A percentile compares a stretch with the other conserved stretches of the same genome.
Evolutionary conservation across 2,329 filamentous ascomycete genomes (phyloP).

Genomic region (Apiospora marii): DNA sequence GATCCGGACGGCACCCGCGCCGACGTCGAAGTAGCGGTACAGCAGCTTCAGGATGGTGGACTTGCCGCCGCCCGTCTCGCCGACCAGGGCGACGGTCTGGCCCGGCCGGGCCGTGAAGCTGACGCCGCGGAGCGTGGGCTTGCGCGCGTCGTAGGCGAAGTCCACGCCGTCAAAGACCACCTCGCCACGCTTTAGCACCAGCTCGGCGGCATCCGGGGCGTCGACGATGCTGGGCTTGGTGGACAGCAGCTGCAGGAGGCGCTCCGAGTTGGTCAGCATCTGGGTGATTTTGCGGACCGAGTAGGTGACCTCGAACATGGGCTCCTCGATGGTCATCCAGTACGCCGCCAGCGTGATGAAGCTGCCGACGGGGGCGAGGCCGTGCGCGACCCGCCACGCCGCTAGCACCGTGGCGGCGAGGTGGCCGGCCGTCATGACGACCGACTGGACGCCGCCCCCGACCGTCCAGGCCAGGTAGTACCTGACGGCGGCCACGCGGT

Average conservation of each 20-base stretch:
- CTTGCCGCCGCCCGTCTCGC: slow-evolving; percentile 59
- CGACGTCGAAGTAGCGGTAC: slow-evolving; percentile 66
- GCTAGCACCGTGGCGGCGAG: slow-evolving; percentile 12
- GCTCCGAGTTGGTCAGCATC: slow-evolving; percentile 71
- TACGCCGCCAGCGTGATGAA: slow-evolving; percentile 17
- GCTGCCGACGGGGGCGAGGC: background rate
- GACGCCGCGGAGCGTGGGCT: slow-evolving; percentile 49
- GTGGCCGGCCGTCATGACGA: slow-evolving; percentile 17
- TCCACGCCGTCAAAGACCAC: slow-evolving; percentile 62
- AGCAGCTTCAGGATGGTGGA: slow-evolving; percentile 66
- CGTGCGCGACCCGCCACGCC: background rate
- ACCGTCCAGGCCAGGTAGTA: slow-evolving; percentile 31
- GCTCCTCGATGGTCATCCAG: background rate
- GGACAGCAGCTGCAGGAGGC: slow-evolving; percentile 63
- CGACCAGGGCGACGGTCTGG: slow-evolving; percentile 55
- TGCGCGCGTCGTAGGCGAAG: slow-evolving; percentile 61
- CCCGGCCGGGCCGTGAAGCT: slow-evolving; percentile 52
- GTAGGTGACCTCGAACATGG: slow-evolving; percentile 43
- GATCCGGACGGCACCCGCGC: slow-evolving; percentile 59
- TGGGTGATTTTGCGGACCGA: slow-evolving; percentile 40
- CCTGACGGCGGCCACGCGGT: slow-evolving; percentile 33
- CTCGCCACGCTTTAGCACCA: slow-evolving; percentile 55
- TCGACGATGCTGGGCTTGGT: slow-evolving; percentile 64
- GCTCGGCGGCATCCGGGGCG: slow-evolving; percentile 49
- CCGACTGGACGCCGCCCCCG: slow-evolving; percentile 3